These are phyloP conservation scores for Vitis hybrid DNA, from an alignment of 177 flowering plant genomes.

Conservation along the genomic window DNA sequence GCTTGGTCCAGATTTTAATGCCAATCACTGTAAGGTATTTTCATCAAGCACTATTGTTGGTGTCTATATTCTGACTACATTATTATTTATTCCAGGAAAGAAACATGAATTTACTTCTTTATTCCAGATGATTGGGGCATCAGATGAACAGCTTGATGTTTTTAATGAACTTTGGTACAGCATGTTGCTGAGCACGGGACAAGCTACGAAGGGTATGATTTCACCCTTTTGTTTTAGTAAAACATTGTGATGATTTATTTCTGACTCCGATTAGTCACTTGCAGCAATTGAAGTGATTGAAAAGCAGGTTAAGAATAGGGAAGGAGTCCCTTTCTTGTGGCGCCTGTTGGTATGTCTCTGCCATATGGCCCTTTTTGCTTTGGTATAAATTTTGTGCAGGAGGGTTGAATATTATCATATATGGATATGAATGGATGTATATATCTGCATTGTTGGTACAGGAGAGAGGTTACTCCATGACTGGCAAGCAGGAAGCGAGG, in stretches of 20 bases:
- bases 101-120: not conserved
- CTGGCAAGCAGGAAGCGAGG: conserved; percentile 44
- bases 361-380: not conserved
- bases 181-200: conserved; percentile 58
- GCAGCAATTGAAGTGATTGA: conserved; percentile 69
- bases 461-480: conserved; percentile 61
- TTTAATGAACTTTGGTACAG: conserved; percentile 78
- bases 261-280: conserved; percentile 4
- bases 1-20: conserved; percentile 74
- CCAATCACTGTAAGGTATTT: conserved; percentile 60
- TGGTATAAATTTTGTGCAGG: not conserved
- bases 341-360: conserved; percentile 61
- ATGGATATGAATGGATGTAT: not conserved
- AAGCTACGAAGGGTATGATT: conserved; percentile 43
- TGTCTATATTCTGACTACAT: not conserved
- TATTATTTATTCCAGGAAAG: not conserved
- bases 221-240: not conserved
- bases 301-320: conserved; percentile 52
- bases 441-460: conserved; percentile 20
- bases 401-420: not conserved
- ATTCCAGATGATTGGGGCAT: conserved; percentile 76
- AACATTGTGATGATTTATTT: not conserved
- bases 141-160: conserved; percentile 90
- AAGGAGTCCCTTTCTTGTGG: conserved; percentile 76
- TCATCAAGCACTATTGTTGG: not conserved